Conservation (phyloP, 805 yeast species). For the Diddensiella caesifluorescens region DNA sequence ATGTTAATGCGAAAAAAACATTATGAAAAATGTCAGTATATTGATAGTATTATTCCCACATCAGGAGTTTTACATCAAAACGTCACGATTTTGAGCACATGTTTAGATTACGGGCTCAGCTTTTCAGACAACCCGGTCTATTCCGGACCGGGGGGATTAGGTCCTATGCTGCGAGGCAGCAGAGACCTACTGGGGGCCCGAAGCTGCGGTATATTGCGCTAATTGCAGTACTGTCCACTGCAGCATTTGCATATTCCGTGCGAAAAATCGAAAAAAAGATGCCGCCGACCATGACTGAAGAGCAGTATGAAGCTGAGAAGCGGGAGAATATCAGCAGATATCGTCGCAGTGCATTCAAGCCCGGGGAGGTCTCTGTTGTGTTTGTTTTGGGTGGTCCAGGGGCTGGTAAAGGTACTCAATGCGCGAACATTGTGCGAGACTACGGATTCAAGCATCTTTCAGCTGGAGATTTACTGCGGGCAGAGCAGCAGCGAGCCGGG, state of each 20-base stretch:
- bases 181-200: constrained; percentile 23
- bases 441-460: constrained; percentile 81
- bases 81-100: not conserved
- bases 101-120: constrained; percentile 2
- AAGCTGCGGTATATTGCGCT: constrained; percentile 31
- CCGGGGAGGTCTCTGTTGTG: constrained; percentile 67
- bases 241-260: constrained; percentile 30
- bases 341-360: constrained; percentile 44
- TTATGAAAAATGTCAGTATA: not conserved
- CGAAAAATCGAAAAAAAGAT: constrained; percentile 27
- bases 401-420: constrained; percentile 96
- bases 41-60: no score
- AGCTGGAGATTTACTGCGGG: constrained; percentile 95
- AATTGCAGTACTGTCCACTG: constrained; percentile 32
- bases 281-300: constrained; percentile 27
- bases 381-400: constrained; percentile 98
- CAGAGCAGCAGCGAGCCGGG: constrained; percentile 79
- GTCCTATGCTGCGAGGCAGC: not conserved
- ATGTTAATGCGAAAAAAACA: constrained; percentile 1
- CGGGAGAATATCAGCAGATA: constrained; percentile 8
- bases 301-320: constrained; percentile 30
- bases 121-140: not conserved
- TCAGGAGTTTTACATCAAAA: not conserved
- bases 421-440: constrained; percentile 75
- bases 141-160: not conserved